Conservation (phyloP, 208 protist genomes). For the Angomonas deanei region DNA sequence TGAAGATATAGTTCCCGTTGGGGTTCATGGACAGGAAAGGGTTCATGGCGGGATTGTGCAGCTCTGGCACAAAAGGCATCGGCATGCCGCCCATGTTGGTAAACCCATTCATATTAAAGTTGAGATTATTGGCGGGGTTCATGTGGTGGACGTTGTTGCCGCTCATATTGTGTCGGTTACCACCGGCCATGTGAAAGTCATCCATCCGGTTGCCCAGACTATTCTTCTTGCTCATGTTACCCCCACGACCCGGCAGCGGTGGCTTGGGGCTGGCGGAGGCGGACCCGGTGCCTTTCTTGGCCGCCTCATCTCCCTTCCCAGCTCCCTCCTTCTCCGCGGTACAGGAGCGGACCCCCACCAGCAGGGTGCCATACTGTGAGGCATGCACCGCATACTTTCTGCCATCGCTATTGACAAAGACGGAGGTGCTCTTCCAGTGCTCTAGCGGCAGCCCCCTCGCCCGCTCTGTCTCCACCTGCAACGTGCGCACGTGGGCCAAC, state of each 20-base stretch:
- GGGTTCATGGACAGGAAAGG: background rate
- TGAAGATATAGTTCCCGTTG: background rate
- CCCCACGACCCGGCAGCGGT: background rate
- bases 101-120: no score
- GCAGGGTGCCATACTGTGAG: slow-evolving; percentile 56
- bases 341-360: slow-evolving; percentile 57
- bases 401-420: slow-evolving; percentile 59
- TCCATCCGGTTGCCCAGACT: background rate
- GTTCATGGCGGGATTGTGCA: no score
- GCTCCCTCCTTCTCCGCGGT: background rate
- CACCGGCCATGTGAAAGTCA: background rate
- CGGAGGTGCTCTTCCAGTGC: slow-evolving; percentile 22
- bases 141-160: slow-evolving; percentile 1
- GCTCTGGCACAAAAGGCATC: no score
- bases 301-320: background rate
- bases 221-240: background rate
- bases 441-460: slow-evolving; percentile 36
- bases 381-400: slow-evolving; percentile 62
- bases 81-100: no score
- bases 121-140: background rate
- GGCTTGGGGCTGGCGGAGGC: background rate
- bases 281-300: background rate
- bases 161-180: background rate
- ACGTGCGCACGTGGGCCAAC: slow-evolving; percentile 47
- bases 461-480: slow-evolving; percentile 63